Percentiles rank a stretch among this genome's conserved stretches.
These are phyloP conservation scores for Melaleuca quinquenervia DNA, from an alignment of 345 rosid species.

Conservation along the genomic window DNA sequence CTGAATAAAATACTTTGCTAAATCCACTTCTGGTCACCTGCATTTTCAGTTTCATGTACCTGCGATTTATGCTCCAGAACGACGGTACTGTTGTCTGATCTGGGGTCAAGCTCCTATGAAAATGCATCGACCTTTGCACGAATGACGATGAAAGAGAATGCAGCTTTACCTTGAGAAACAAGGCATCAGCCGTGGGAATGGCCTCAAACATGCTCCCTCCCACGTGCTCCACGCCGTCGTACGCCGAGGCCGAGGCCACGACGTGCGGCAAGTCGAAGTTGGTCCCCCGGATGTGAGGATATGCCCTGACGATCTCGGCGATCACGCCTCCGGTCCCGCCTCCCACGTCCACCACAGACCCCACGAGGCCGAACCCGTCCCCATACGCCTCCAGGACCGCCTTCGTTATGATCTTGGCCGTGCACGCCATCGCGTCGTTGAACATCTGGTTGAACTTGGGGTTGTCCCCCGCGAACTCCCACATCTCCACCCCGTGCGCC, in stretches of 20 bases:
- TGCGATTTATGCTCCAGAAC: no score
- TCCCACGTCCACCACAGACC: slow-evolving; percentile 11
- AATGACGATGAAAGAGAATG: not conserved
- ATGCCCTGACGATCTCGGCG: slow-evolving; percentile 2
- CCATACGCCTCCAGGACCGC: not conserved
- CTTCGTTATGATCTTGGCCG: not conserved
- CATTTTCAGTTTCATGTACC: no score
- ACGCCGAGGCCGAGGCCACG: slow-evolving; percentile 1
- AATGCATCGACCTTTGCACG: no score
- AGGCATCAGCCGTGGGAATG: slow-evolving; percentile 13
- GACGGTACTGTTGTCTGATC: no score
- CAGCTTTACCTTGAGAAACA: slow-evolving; percentile 7
- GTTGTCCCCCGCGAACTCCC: not conserved
- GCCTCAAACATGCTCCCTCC: slow-evolving; percentile 15
- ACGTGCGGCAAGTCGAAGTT: slow-evolving; percentile 19
- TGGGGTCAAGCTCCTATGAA: no score
- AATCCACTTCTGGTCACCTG: no score
- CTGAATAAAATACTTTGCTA: no score
- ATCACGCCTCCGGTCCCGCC: slow-evolving; percentile 7
- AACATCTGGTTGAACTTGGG: not conserved
- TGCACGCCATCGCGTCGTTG: slow-evolving; percentile 7
- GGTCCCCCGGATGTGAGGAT: slow-evolving; percentile 1
- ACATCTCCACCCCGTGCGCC: slow-evolving; percentile 7
- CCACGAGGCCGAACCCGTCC: not conserved
- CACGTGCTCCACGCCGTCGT: slow-evolving; percentile 4